phyloP scores from a whole-genome alignment of 2,329 filamentous ascomycete genomes.

The Colletotrichum phormii region DNA sequence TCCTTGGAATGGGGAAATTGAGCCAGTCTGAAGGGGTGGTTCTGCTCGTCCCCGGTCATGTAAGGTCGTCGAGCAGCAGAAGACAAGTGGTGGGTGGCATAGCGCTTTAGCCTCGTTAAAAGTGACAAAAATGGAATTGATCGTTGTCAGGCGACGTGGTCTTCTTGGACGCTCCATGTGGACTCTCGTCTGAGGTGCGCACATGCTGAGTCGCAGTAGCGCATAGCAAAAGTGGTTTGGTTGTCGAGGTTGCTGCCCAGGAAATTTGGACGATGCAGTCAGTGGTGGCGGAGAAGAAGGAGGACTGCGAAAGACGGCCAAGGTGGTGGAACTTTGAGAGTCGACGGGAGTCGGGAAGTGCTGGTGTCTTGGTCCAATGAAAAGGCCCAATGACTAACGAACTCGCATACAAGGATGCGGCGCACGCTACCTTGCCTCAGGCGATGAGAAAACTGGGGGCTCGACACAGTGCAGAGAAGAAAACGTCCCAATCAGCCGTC shows the following conservation, averaged over 20 bases:
- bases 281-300: constrained; percentile 17
- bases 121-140: constrained; percentile 1
- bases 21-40: background rate
- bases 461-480: constrained; percentile 20
- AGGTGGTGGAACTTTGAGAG: constrained; percentile 1
- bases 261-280: background rate
- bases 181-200: constrained; percentile 29
- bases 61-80: background rate
- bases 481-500: constrained; percentile 11
- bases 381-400: constrained; percentile 29
- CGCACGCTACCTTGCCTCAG: constrained; percentile 9
- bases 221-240: background rate
- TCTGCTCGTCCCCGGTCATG: background rate
- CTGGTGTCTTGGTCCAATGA: constrained; percentile 16
- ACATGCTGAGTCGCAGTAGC: constrained; percentile 27
- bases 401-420: constrained; percentile 32
- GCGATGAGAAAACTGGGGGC: background rate
- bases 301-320: background rate
- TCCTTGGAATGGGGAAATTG: constrained; percentile 22
- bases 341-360: background rate
- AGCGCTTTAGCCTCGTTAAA: constrained; percentile 1
- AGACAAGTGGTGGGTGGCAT: background rate
- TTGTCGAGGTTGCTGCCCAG: constrained; percentile 4
- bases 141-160: constrained; percentile 19
- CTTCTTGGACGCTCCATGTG: background rate